phyloP scores from a whole-genome alignment of 176 grass and related monocot genomes.

The Zizania latifolia region DNA sequence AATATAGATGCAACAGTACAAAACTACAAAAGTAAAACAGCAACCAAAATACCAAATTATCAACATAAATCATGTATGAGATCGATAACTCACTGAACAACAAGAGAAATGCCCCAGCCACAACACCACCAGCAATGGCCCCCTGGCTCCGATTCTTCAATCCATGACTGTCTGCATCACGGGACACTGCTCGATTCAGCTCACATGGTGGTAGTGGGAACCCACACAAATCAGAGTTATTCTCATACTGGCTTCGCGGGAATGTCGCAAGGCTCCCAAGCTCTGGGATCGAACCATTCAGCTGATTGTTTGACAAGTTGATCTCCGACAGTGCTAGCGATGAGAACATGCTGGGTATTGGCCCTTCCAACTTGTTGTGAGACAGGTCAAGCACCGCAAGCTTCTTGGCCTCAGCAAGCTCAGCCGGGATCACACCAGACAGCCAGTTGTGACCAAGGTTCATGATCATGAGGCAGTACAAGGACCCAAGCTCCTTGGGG shows the following conservation, averaged over 20 bases:
- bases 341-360: neutral
- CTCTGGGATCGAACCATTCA: neutral
- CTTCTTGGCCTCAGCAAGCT: neutral
- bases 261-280: neutral
- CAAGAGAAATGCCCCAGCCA: neutral
- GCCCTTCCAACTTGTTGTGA: conserved; percentile 27
- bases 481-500: neutral
- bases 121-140: neutral
- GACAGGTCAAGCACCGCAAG: conserved; percentile 20
- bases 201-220: neutral
- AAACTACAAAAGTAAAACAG: neutral
- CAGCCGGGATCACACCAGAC: neutral
- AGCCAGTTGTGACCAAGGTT: conserved; percentile 9
- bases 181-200: neutral
- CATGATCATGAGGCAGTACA: neutral
- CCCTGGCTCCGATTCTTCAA: neutral
- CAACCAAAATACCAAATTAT: neutral
- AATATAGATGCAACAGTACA: neutral
- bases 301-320: neutral
- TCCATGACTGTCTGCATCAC: neutral
- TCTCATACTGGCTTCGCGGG: neutral
- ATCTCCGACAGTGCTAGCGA: neutral
- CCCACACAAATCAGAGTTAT: conserved; percentile 6
- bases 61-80: neutral
- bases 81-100: neutral